phyloP scores from a whole-genome alignment of 2,329 filamentous ascomycete species.

The Monilinia polystroma region DNA sequence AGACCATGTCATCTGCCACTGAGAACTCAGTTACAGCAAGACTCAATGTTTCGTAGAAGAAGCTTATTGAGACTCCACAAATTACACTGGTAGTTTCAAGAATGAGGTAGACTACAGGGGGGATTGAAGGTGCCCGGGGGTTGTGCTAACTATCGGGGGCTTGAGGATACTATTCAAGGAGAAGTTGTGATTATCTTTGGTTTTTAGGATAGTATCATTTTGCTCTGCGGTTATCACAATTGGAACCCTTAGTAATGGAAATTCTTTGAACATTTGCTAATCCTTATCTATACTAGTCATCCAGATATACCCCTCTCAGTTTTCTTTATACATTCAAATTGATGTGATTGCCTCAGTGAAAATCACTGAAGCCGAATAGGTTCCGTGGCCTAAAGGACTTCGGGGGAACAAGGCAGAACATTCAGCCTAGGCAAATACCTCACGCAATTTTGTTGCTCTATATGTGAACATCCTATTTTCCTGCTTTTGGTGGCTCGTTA shows the following conservation, averaged over 20 bases:
- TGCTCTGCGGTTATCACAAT: no score
- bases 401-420: not conserved
- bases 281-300: not conserved
- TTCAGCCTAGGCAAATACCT: not conserved
- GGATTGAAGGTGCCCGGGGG: constrained; percentile 49
- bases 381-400: not conserved
- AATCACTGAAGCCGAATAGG: not conserved
- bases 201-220: not conserved
- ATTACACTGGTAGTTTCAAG: constrained; percentile 48
- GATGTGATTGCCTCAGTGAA: not conserved
- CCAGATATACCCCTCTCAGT: not conserved
- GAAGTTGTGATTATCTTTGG: not conserved
- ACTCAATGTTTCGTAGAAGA: constrained; percentile 54
- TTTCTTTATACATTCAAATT: not conserved
- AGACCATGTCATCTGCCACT: not conserved
- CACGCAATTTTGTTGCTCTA: not conserved
- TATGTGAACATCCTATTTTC: not conserved
- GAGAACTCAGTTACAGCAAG: constrained; percentile 48
- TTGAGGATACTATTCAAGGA: constrained; percentile 46
- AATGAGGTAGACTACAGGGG: constrained; percentile 48
- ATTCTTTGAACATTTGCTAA: not conserved
- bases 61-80: constrained; percentile 50
- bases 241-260: not conserved
- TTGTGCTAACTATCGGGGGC: constrained; percentile 49
- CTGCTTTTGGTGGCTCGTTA: not conserved